Evolutionary conservation across 2,329 filamentous ascomycete genomes (phyloP), one percentile per base, ranked within the genome.

Genomic region (Pseudocercospora macadamiae): DNA sequence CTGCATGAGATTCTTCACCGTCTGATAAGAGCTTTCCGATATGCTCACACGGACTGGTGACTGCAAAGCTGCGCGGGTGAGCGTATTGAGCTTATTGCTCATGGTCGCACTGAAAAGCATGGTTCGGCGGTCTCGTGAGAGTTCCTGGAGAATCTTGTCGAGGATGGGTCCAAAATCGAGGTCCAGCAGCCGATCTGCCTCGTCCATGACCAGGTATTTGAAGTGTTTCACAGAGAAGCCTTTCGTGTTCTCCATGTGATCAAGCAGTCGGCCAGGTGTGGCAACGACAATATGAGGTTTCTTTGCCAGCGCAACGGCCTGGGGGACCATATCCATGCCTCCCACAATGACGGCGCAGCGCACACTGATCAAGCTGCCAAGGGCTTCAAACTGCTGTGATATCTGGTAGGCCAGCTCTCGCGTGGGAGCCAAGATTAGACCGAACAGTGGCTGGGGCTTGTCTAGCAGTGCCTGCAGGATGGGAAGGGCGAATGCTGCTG

Each of bases 171-270:
- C 93, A 67, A 97, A 97, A 74, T 97, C 93, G 73, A 97, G 87
- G 71, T 99, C 95, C 1, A 97, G 84, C 8, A 97, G 82, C 59
- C 93, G 83, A 74, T 97, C 93, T 21, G 93, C 93, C 77, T 97
- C 93, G 71, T 97, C 93, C 85, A 97, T 92, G 62, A 97, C 93
- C 3, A 97, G 80, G 71, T 93, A 96, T 71, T 93, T 93, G 34
- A 97, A 80, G 3, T 84, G 83, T 26, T 89, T 85, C 49, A 97
- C 79, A 1, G 89, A 93, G 76, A 99, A 97, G 9, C 95, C 93
- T 75, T 96, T 97, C 2, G 95, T 99, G 76, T 96, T 96, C 73
- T 97, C 92, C 7, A 97, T 79, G 68, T 99, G 95, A 70, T 97
- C 95, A 3, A 97, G 81, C 19, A 97, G 79, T 57, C 93, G 86